phyloP scores from a whole-genome alignment of 805 yeast genomes.

The Starmerella kuoi region DNA sequence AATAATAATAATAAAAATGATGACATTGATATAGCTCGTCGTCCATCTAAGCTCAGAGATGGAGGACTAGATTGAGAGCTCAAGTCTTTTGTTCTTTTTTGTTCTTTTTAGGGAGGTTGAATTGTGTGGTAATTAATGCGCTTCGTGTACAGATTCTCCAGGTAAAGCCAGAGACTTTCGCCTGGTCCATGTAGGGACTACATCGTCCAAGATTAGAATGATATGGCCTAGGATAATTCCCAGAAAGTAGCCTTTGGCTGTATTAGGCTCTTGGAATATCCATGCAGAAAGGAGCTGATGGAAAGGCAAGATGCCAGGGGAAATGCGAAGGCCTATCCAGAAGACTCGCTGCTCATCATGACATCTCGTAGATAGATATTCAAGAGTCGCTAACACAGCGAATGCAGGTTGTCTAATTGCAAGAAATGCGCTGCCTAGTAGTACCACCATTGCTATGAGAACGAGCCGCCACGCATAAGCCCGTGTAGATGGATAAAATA shows the following conservation, averaged over 20 bases:
- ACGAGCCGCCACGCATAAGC: constrained; percentile 14
- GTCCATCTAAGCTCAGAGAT: too few relatives aligned
- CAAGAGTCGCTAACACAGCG: constrained; percentile 30
- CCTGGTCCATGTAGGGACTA: constrained; percentile 30
- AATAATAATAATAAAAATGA: too few relatives aligned
- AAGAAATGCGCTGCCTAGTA: constrained; percentile 27
- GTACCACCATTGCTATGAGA: constrained; percentile 26
- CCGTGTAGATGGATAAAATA: constrained; percentile 24
- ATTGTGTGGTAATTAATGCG: too few relatives aligned
- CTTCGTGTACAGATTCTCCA: constrained; percentile 8
- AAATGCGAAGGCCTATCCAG: constrained; percentile 34
- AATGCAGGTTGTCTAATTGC: constrained; percentile 24
- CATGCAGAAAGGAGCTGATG: constrained; percentile 20
- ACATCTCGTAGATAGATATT: constrained; percentile 39
- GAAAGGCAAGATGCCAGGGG: constrained; percentile 34
- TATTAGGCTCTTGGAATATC: constrained; percentile 14
- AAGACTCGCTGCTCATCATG: constrained; percentile 34
- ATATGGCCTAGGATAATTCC: constrained; percentile 37
- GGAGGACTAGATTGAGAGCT: too few relatives aligned
- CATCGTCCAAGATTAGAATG: constrained; percentile 33
- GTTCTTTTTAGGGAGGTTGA: too few relatives aligned
- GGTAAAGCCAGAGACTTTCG: constrained; percentile 7
- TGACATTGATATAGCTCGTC: too few relatives aligned
- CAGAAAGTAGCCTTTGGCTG: not conserved
- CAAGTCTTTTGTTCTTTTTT: too few relatives aligned